Conservation (phyloP, 345 rosid species). For the Psidium guajava region DNA sequence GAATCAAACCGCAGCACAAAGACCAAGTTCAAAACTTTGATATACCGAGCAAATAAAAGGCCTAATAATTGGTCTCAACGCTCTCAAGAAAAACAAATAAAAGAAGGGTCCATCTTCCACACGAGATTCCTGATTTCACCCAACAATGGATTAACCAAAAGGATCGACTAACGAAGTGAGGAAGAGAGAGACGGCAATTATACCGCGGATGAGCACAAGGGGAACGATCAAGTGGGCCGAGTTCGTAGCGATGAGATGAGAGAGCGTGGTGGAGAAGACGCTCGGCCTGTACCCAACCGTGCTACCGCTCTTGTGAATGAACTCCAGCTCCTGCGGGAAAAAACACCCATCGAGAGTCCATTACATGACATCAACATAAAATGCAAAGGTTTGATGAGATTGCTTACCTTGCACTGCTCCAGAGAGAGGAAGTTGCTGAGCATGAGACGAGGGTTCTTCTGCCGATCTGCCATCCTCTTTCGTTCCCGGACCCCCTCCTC, state of each 20-base stretch:
- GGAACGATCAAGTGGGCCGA: slow-evolving; percentile 65
- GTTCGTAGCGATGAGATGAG: slow-evolving; percentile 80
- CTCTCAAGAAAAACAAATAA: not conserved
- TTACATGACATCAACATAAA: not conserved
- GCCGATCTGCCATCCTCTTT: not conserved
- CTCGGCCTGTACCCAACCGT: slow-evolving; percentile 79
- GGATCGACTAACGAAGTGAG: not conserved
- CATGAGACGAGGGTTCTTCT: not conserved
- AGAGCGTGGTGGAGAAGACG: slow-evolving; percentile 87
- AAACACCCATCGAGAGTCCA: not conserved
- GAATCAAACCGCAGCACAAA: not conserved
- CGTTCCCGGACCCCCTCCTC: not conserved
- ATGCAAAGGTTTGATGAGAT: not conserved
- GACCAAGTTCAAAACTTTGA: not conserved
- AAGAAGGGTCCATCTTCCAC: not conserved
- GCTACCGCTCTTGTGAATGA: slow-evolving; percentile 74
- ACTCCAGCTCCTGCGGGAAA: slow-evolving; percentile 51
- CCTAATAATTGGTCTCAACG: not conserved
- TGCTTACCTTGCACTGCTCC: not conserved
- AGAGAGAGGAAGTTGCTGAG: not conserved
- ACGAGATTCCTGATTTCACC: not conserved
- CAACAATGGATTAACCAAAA: not conserved
- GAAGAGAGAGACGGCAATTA: not conserved
- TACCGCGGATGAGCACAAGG: slow-evolving; percentile 70
- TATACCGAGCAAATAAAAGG: not conserved